Evolutionary conservation across 345 rosid species (phyloP).

Genomic region (Rubroshorea leprosula): DNA sequence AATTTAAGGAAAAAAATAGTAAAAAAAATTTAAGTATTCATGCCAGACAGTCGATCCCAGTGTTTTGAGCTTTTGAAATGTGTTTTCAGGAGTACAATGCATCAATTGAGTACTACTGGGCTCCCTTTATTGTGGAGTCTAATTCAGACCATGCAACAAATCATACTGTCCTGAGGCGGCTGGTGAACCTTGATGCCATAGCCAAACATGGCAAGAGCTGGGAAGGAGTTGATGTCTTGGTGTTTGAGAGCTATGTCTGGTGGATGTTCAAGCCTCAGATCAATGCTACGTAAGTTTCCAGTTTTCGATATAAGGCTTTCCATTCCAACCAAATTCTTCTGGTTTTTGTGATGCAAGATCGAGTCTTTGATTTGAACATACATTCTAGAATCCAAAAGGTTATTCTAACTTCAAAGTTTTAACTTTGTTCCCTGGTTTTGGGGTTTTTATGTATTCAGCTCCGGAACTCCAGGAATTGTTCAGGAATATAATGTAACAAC

Average conservation of each 20-base stretch:
- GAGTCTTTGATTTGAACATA: neutral
- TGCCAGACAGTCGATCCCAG: no score
- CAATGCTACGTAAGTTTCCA: conserved; percentile 66
- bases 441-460: conserved; percentile 30
- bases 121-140: conserved; percentile 85
- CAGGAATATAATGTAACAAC: conserved; percentile 60
- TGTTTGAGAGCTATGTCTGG: conserved; percentile 92
- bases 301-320: neutral
- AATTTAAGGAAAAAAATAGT: no score
- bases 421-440: conserved; percentile 2
- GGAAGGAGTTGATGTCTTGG: conserved; percentile 63
- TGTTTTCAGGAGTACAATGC: conserved; percentile 62
- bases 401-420: no score
- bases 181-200: conserved; percentile 76
- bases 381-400: no score
- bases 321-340: neutral
- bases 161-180: conserved; percentile 66
- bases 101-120: conserved; percentile 90
- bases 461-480: conserved; percentile 38
- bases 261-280: conserved; percentile 88
- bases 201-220: conserved; percentile 75
- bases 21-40: no score
- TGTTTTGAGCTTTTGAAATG: neutral
- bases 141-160: conserved; percentile 91
- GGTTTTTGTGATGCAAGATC: no score